Evolutionary conservation across 2,329 filamentous ascomycete genomes (phyloP), one percentile per base, ranked within the genome.

Genomic region (Exophiala mesophila): DNA sequence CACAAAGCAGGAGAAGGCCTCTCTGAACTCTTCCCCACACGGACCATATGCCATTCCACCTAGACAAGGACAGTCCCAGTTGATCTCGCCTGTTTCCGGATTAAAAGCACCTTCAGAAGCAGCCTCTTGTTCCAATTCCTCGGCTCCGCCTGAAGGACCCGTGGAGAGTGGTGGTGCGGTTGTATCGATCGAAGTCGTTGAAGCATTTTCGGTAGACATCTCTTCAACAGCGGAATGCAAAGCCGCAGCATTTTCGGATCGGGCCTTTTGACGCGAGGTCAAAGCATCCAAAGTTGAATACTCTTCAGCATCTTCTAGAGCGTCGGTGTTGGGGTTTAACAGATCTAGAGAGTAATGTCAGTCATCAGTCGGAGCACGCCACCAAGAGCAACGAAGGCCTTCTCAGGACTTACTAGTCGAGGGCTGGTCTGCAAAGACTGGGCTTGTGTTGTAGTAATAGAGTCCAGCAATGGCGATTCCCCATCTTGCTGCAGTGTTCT

Each of bases 1-100:
- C n/a, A 98, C 88, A 59, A 98, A 98, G 71, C 92, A 98, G 77
- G 88, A 95, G 59, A 98, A 98, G 0, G 92, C 92, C 17, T 82
- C 82, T 72, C 83, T 88, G 77, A 98, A 98, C 60, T 97, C 82
- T 63, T 94, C 87, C 35, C 92, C 92, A 63, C 92, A 98, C 40
- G 92, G 92, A 0, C 92, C 92, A 61, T 95, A 71, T 5, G 92
- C 92, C 92, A 98, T 98, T 39, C 92, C 92, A 36, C 92, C 92
- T 23, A 98, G 72, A 64, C 92, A 98, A 12, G 92, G 92, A 67
- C 92, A 98, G 64, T 97, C 92, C 92, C 92, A 98, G 74, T 98
- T 98, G 69, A 98, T 98, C 76, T 98, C 92, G 56, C 92, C 92
- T 7, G 92, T 98, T 71, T 97, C 92, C 2, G 89, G 88, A 67